These are phyloP conservation scores for Colletotrichum karsti DNA, from an alignment of 2,329 filamentous ascomycete species.

Conservation along the genomic window DNA sequence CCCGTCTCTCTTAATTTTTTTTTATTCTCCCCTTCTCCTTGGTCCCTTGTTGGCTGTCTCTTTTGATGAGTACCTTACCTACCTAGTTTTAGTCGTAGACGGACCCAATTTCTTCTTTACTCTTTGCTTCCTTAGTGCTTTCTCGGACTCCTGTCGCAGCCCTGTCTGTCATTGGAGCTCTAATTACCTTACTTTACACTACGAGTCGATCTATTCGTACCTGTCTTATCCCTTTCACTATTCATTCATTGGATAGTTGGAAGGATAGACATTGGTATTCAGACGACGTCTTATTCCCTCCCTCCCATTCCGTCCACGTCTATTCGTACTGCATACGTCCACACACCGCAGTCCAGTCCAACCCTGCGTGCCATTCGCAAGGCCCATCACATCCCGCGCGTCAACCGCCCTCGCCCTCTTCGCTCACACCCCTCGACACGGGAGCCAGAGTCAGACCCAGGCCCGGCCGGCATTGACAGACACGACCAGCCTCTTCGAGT, in stretches of 20 bases:
- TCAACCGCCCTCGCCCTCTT: slow-evolving; percentile 5
- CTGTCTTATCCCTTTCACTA: not conserved
- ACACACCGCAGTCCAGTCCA: not conserved
- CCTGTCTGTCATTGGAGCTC: slow-evolving; percentile 2
- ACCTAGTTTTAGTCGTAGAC: slow-evolving; percentile 2
- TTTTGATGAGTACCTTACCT: not conserved
- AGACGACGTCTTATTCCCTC: not conserved
- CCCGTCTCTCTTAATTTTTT: not conserved
- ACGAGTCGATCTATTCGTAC: not conserved
- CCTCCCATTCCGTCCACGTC: not conserved
- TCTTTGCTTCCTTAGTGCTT: slow-evolving; percentile 5
- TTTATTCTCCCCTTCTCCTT: not conserved
- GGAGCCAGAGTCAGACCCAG: too few relatives aligned
- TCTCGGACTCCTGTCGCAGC: not conserved
- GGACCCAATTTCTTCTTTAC: slow-evolving; percentile 8
- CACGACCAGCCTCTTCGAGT: not conserved
- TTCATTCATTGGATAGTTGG: not conserved
- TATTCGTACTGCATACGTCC: not conserved
- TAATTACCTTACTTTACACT: slow-evolving; percentile 2
- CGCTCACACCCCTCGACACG: not conserved
- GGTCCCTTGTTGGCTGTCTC: slow-evolving; percentile 1
- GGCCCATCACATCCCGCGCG: slow-evolving; percentile 9
- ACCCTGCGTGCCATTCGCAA: not conserved
- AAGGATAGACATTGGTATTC: not conserved
- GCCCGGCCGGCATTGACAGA: not conserved